A percentile compares a stretch with the other conserved stretches of the same genome.
phyloP scores from a whole-genome alignment of 257 asterid genomes.

The Plantago elongata region DNA sequence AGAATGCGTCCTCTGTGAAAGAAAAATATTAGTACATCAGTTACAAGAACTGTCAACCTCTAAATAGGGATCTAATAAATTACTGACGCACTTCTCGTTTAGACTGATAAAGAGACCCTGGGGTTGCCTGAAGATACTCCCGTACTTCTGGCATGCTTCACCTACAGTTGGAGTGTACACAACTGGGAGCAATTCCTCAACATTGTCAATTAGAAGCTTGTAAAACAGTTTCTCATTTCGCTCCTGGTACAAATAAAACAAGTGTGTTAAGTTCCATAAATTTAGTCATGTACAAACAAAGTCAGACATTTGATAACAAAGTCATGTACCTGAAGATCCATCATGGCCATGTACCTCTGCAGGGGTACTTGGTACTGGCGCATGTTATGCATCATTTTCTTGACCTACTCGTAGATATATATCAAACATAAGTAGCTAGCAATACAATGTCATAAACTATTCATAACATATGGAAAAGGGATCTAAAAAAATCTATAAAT shows the following conservation, averaged over 20 bases:
- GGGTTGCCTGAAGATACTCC: constrained; percentile 91
- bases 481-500: not conserved
- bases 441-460: too few relatives aligned
- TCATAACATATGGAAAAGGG: not conserved
- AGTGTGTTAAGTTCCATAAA: not conserved
- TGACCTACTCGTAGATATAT: constrained; percentile 43
- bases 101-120: constrained; percentile 98
- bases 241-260: constrained; percentile 45
- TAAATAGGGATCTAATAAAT: not conserved
- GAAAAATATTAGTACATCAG: constrained; percentile 22
- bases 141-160: constrained; percentile 98
- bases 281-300: not conserved
- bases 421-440: constrained; percentile 9
- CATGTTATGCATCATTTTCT: constrained; percentile 87
- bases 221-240: constrained; percentile 85
- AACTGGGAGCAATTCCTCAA: constrained; percentile 95
- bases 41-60: constrained; percentile 11
- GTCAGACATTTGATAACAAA: not conserved
- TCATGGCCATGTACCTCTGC: constrained; percentile 99
- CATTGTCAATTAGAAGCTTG: constrained; percentile 92
- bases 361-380: constrained; percentile 93
- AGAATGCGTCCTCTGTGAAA: constrained; percentile 80
- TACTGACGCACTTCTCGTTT: constrained; percentile 62
- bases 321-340: constrained; percentile 91
- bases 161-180: constrained; percentile 99